These are phyloP conservation scores for Aspergillus viridinutans DNA, from an alignment of 2,329 filamentous ascomycete species.

Conservation along the genomic window DNA sequence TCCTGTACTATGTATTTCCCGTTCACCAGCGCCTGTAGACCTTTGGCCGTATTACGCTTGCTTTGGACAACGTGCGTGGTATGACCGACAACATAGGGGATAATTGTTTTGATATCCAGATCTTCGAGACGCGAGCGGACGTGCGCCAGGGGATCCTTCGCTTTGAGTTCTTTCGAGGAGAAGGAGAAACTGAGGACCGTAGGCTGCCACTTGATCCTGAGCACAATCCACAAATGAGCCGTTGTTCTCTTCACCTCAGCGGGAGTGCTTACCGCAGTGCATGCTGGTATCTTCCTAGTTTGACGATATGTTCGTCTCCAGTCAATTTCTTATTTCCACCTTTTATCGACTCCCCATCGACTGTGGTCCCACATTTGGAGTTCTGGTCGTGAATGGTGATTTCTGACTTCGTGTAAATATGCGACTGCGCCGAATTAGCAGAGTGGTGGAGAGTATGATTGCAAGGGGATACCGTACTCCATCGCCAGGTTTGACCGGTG, in stretches of 20 bases:
- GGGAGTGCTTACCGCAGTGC: conserved; percentile 37
- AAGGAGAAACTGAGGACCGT: conserved; percentile 79
- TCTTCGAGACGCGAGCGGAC: conserved; percentile 67
- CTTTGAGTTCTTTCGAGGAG: conserved; percentile 64
- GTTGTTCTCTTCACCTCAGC: neutral
- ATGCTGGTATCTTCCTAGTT: conserved; percentile 66
- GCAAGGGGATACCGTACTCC: conserved; percentile 49
- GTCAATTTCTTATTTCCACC: conserved; percentile 57
- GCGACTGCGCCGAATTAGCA: conserved; percentile 46
- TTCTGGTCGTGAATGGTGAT: conserved; percentile 72
- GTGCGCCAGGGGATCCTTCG: conserved; percentile 56
- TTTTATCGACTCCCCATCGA: conserved; percentile 70
- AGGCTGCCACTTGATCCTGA: conserved; percentile 74
- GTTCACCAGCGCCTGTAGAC: conserved; percentile 79
- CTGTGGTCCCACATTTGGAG: conserved; percentile 77
- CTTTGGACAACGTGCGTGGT: conserved; percentile 87
- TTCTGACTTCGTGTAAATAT: conserved; percentile 61
- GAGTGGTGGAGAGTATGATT: neutral
- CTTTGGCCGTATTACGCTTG: conserved; percentile 85
- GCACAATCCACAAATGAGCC: conserved; percentile 5
- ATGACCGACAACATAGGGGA: conserved; percentile 63
- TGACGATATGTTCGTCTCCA: conserved; percentile 59
- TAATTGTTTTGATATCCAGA: conserved; percentile 81
- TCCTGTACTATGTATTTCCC: conserved; percentile 71
- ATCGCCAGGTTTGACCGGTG: conserved; percentile 59